Base-by-base conservation (phyloP, 73 alveolate genomes). In the Paraurostyla sp. region DNA sequence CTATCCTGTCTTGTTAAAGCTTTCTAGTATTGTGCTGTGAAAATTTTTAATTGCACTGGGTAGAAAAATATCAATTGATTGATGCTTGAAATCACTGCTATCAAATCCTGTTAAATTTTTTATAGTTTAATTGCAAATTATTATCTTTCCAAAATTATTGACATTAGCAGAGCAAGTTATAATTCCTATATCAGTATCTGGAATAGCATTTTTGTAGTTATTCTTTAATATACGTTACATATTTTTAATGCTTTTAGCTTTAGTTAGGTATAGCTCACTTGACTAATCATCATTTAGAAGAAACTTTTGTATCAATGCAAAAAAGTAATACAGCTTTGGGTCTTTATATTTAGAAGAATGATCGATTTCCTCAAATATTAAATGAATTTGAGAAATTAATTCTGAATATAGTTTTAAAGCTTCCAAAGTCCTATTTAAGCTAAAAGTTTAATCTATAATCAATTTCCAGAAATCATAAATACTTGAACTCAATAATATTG, bases 41-140 rank as follows among this genome's bases (percentile, higher is more conserved):
- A 0, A 3, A 2, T 65, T 33, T 65, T 40, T 65, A 13, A 65
- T 32, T 7, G 13, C 6, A 7, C 13, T 1, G 15, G 82, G 82
- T 58, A 65, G 35, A 38, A 65, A 65, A 3, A 65, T 65, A 18
- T 65, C 82, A 11, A 65, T 65, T 9, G 82, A 36, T 30, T 65
- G 41, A 38, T 65, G 82, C 25, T 38, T 65, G 9, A 65, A 23
- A 22, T 65, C 82, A 3, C 15, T 0, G 25, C 20, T 65, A 35
- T 65, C 82, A 38, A 65, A 65, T 9, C 82, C 82, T 22, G 82
- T 65, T 40, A 65, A 7, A 38, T 65, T 13, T 38, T 65, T 65
- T 33, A 65, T 13, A 20, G 6, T 65, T 40, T 65, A 38, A 58
- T 65, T 65, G 25, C 82, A 65, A 7, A 65, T 1, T 22, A 65